Conservation (phyloP, 2,329 filamentous ascomycete species). For the Dactylellina parvicollis region DNA sequence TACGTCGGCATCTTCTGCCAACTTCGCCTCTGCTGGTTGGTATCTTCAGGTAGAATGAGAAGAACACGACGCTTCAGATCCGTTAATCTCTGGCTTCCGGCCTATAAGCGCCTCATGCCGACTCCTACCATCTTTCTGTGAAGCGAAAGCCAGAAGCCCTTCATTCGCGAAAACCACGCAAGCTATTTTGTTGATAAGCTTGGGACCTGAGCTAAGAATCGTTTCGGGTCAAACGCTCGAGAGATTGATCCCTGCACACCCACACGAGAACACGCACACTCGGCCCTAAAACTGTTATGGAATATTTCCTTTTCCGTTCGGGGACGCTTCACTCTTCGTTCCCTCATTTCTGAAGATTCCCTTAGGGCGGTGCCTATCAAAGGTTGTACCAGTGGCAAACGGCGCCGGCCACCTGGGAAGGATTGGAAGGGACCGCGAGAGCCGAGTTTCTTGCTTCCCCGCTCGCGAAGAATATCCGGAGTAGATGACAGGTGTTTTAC, state of each 20-base stretch:
- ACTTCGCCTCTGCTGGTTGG: background rate
- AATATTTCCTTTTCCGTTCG: conserved; percentile 36
- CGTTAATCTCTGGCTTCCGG: background rate
- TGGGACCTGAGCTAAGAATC: conserved; percentile 9
- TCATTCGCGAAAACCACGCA: background rate
- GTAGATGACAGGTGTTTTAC: conserved; percentile 20
- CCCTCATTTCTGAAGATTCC: conserved; percentile 10
- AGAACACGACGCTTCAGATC: background rate
- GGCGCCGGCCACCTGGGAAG: conserved; percentile 19
- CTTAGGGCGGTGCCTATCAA: conserved; percentile 22
- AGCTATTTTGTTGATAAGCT: conserved; percentile 1
- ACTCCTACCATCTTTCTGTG: background rate
- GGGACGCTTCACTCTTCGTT: background rate
- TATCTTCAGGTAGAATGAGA: background rate
- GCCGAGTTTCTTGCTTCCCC: background rate
- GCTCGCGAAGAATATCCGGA: conserved; percentile 19
- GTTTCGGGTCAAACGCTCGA: conserved; percentile 17
- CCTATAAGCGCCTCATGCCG: background rate
- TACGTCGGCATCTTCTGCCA: conserved; percentile 3
- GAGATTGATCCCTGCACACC: too few species aligned
- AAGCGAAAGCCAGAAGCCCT: background rate
- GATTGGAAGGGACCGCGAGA: conserved; percentile 22
- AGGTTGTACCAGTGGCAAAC: conserved; percentile 34
- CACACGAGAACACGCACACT: too few species aligned
- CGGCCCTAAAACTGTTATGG: conserved; percentile 11